These are phyloP conservation scores for Emericellopsis terricola DNA, from an alignment of 495 filamentous ascomycete species.

Conservation along the genomic window DNA sequence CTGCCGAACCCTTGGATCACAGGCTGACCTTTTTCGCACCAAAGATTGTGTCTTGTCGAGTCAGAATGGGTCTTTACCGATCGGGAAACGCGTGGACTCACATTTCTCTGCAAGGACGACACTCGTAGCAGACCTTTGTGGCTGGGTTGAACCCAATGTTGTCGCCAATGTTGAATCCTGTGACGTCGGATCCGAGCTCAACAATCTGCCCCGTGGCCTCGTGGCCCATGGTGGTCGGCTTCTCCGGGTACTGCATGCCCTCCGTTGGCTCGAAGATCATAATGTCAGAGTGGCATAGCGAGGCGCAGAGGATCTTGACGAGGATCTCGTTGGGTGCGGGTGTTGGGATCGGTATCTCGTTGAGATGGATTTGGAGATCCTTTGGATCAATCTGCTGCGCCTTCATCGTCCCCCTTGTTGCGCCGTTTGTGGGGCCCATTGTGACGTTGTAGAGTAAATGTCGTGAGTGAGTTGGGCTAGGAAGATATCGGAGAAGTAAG, in stretches of 20 bases:
- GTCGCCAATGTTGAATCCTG: conserved; percentile 19
- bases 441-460: too few species aligned
- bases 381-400: background rate
- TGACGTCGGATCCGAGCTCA: conserved; percentile 12
- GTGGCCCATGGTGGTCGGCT: conserved; percentile 16
- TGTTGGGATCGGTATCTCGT: conserved; percentile 18
- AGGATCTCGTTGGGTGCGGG: conserved; percentile 12
- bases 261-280: conserved; percentile 3
- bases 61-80: background rate
- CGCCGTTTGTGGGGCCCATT: too few species aligned
- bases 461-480: too few species aligned
- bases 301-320: conserved; percentile 19
- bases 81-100: background rate
- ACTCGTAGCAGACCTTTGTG: conserved; percentile 19
- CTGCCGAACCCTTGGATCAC: conserved; percentile 16
- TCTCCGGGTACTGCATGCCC: background rate
- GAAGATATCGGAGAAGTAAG: too few species aligned
- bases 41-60: conserved; percentile 13
- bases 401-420: too few species aligned
- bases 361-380: conserved; percentile 5
- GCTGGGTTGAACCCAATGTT: conserved; percentile 20
- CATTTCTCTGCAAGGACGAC: conserved; percentile 11
- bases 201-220: conserved; percentile 20
- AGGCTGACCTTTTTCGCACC: conserved; percentile 15
- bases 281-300: conserved; percentile 20